Base-by-base conservation (phyloP, 345 rosid genomes). In the Leavenworthia alabamica region DNA sequence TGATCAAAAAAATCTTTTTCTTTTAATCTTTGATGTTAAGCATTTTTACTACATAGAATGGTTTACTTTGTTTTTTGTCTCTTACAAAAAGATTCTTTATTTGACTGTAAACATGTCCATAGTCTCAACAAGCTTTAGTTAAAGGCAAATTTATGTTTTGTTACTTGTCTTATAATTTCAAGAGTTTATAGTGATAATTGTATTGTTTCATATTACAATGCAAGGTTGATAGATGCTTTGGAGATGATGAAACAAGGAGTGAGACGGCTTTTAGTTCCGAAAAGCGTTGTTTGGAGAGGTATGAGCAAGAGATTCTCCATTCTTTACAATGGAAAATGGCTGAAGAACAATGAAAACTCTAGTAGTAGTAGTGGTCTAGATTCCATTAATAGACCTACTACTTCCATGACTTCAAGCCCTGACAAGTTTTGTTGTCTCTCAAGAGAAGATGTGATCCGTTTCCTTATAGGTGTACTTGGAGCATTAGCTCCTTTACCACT, bases 231-330 rank as follows among this genome's bases (percentile, higher is more conserved):
- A 44, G 99, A 93, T 68, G 97, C 96, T 6, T 50, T 93, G 69
- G 99, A 89, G 79, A 93, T 89, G 99, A 93, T 90, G 96, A 93
- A 87, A 82, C 97, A 93, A 60, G 97, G 96, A 9, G 96, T 83
- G 56, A 81, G 83, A 68, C 86, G 97, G 47, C 96, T 93, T 67
- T 83, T 93, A 10, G 95, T 93, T 58, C 85, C 83, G 0, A 93
- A 89, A 76, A 80, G 88, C 51, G 76, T 68, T 22, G 81, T 55
- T 16, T 87, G 96, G 97, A 89, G 80, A 83, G 96, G 99, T 58
- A 84, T 87, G 90, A 93, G 99, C 82, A 89, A 89, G 79, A 68
- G 99, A 65, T 93, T 93, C 68, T 93, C 99, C 5, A 62, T 93
- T 75, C 79, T 87, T 33, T 86, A 89, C 46, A 79, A 85, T 5